Evolutionary conservation across 768 basidiomycete species (phyloP).

Genomic region (Lentinula raphanica): DNA sequence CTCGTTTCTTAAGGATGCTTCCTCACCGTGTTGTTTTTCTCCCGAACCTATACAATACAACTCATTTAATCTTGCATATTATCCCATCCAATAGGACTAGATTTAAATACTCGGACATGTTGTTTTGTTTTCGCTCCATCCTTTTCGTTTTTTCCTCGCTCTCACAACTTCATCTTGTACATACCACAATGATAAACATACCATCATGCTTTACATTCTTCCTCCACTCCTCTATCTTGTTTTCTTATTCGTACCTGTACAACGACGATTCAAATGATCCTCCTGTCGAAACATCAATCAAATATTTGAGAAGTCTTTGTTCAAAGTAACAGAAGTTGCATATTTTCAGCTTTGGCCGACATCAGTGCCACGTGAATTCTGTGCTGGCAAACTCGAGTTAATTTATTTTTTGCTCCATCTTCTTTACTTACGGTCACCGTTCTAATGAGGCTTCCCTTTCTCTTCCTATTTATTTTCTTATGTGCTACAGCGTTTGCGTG

Average conservation of each 20-base stretch:
- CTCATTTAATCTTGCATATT: constrained; percentile 2
- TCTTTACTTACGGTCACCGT: neutral
- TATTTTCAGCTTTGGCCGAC: no score
- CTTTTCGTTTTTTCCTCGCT: neutral
- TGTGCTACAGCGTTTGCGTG: constrained; percentile 54
- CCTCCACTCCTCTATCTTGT: neutral
- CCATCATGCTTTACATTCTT: neutral
- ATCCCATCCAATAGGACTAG: constrained; percentile 2
- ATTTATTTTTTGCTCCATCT: neutral
- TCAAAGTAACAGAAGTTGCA: no score
- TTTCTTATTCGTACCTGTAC: no score
- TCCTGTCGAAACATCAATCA: no score
- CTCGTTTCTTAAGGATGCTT: no score
- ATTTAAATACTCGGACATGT: constrained; percentile 1
- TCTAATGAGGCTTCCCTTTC: constrained; percentile 46
- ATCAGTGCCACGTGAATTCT: no score
- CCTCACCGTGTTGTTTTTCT: neutral
- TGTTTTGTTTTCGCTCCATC: neutral
- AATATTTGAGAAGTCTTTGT: no score
- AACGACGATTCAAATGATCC: no score
- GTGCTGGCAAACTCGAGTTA: neutral
- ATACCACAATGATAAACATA: neutral
- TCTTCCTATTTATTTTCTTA: constrained; percentile 48
- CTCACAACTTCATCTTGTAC: neutral
- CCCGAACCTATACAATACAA: neutral